Evolutionary conservation across 495 filamentous ascomycete species (phyloP).

Genomic region (Glarea lozoyensis): DNA sequence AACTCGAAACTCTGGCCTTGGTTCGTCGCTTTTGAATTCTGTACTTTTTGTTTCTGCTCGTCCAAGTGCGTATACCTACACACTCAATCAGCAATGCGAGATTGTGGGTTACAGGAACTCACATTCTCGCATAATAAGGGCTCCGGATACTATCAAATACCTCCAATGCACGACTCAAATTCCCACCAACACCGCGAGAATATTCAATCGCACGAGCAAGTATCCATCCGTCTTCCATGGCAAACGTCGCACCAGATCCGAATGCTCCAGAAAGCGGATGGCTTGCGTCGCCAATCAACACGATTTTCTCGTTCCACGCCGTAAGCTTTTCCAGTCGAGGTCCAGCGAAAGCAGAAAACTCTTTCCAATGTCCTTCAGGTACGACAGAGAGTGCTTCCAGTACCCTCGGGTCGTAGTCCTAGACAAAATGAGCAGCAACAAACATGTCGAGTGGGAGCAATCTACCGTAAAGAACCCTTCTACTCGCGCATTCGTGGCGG

Average conservation of each 20-base stretch:
- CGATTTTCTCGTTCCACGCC: conserved; percentile 37
- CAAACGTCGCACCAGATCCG: conserved; percentile 41
- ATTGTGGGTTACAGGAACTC: no score
- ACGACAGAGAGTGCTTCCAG: conserved; percentile 27
- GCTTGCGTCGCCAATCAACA: conserved; percentile 38
- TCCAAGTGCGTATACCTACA: no score
- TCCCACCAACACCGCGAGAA: conserved; percentile 6
- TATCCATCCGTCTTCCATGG: conserved; percentile 41
- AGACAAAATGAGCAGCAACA: background rate
- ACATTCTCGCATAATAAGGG: conserved; percentile 43
- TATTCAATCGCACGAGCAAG: conserved; percentile 33
- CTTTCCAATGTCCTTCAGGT: conserved; percentile 31
- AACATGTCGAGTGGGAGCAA: background rate
- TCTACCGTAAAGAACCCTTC: background rate
- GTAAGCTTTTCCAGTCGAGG: conserved; percentile 28
- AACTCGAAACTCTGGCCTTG: no score
- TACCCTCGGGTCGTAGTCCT: conserved; percentile 31
- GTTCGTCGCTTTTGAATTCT: no score
- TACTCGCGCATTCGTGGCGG: background rate
- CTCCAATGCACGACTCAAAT: conserved; percentile 25
- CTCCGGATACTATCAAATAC: conserved; percentile 34
- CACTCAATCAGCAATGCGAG: no score
- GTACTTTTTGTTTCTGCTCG: no score
- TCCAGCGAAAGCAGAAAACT: conserved; percentile 37
- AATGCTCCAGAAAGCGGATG: conserved; percentile 39